Conservation (phyloP, 805 yeast species). For the Hanseniaspora hatyaiensis region DNA sequence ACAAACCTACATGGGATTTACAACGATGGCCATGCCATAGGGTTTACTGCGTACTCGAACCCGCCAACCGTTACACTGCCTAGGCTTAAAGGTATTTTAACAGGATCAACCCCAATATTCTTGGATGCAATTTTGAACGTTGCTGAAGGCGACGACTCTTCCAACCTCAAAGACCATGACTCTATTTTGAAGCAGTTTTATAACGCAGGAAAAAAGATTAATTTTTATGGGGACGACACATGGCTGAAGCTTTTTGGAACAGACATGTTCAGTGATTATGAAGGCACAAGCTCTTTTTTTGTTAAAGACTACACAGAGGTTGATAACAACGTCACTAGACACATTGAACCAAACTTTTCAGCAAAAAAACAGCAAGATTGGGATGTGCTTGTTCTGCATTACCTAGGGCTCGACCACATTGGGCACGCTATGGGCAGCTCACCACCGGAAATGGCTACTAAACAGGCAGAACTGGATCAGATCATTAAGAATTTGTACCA, state of each 20-base stretch:
- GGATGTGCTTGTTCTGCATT: slow-evolving; percentile 84
- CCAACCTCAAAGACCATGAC: slow-evolving; percentile 59
- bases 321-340: slow-evolving; percentile 85
- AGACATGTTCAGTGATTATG: slow-evolving; percentile 45
- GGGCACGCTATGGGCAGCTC: slow-evolving; percentile 94
- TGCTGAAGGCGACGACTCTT: slow-evolving; percentile 76
- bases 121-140: slow-evolving; percentile 88
- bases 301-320: slow-evolving; percentile 93
- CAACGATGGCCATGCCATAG: slow-evolving; percentile 58
- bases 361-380: slow-evolving; percentile 33
- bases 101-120: slow-evolving; percentile 90
- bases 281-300: slow-evolving; percentile 88
- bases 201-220: slow-evolving; percentile 33
- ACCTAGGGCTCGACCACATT: slow-evolving; percentile 89
- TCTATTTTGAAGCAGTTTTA: slow-evolving; percentile 72
- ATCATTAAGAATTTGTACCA: slow-evolving; percentile 46
- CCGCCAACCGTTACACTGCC: slow-evolving; percentile 98
- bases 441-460: slow-evolving; percentile 66
- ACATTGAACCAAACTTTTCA: slow-evolving; percentile 35
- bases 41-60: slow-evolving; percentile 80
- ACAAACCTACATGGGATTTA: slow-evolving; percentile 52
- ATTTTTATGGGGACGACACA: slow-evolving; percentile 95
- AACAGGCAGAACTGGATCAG: slow-evolving; percentile 77
- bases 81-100: slow-evolving; percentile 80
- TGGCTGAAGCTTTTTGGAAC: slow-evolving; percentile 85